Evolutionary conservation across 1,284 basidiomycete species (phyloP), one percentile per base, ranked within the genome.

Genomic region (Ceratobasidium sp.): DNA sequence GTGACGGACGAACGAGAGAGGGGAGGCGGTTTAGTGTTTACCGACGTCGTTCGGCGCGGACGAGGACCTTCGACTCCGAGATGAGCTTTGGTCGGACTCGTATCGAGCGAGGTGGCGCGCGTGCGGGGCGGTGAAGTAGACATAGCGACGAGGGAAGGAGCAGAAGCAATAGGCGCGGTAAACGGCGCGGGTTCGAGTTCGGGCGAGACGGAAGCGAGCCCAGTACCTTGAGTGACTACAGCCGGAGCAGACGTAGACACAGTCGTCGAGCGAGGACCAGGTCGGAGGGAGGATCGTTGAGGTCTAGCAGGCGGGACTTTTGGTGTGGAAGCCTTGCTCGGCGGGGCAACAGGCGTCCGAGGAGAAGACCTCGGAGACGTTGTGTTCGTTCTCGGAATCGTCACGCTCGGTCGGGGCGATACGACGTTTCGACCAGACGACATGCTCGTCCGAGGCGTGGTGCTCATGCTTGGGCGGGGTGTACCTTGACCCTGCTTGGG

Each of bases 371-470:
- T 73, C 42, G 71, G 71, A 18, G 71, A 46, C 4, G 58, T 13
- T 3, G 44, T 28, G 33, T 28, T 76, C 2, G 72, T 18, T 33
- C 61, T 51, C 7, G 66, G 66, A 13, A 53, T 53, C 1, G 56
- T 51, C 7, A 55, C 10, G 40, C 58, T 73, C 10, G 72, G n/a
- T 39, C 61, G 1, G 1, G 61, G 61, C n/a, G 51, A 46, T 12
- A 33, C 28, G n/a, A 64, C 7, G 26, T 66, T 28, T 18, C 71
- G 71, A 23, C 72, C 72, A 55, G 72, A 76, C 39, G 72, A 76
- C 26, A 44, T 76, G 51, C 72, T 76, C 18, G 72, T 76, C 33
- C 72, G 18, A 44, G 72, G 72, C 6, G 72, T 76, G 33, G 33
- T 33, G 33, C 60, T 51, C 33, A 68, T 18, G 20, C 66, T 68